Evolutionary conservation across 257 asterid species (phyloP).

Genomic region (Rhazya stricta): DNA sequence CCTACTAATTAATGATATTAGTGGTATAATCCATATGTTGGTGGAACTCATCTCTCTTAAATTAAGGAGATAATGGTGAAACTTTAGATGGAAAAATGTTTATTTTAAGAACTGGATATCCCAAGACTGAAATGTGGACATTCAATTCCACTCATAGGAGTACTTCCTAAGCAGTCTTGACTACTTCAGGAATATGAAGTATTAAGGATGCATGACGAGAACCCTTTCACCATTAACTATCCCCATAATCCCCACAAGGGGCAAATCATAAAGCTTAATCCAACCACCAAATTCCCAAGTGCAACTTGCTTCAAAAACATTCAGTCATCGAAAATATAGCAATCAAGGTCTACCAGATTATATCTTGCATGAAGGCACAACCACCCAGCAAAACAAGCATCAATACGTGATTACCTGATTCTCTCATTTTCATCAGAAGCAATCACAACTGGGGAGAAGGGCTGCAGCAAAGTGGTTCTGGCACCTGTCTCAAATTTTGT

Average conservation of each 20-base stretch:
- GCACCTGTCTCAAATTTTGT: conserved; percentile 89
- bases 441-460: conserved; percentile 81
- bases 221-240: not conserved
- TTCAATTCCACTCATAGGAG: too few relatives aligned
- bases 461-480: conserved; percentile 69
- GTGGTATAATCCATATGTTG: too few relatives aligned
- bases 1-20: too few relatives aligned
- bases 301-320: not conserved
- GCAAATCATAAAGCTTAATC: not conserved
- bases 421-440: conserved; percentile 89
- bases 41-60: too few relatives aligned
- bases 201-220: not conserved
- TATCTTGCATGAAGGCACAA: not conserved
- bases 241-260: not conserved
- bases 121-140: too few relatives aligned
- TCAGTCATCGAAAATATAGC: not conserved
- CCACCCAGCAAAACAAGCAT: not conserved
- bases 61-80: too few relatives aligned
- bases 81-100: too few relatives aligned
- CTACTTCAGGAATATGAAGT: not conserved
- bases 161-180: not conserved
- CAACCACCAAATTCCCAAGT: not conserved
- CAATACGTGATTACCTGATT: conserved; percentile 49
- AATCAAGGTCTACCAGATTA: not conserved
- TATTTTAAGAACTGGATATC: too few relatives aligned